These are phyloP conservation scores for Oldenlandia corymbosa DNA, from an alignment of 257 asterid species.

Conservation along the genomic window DNA sequence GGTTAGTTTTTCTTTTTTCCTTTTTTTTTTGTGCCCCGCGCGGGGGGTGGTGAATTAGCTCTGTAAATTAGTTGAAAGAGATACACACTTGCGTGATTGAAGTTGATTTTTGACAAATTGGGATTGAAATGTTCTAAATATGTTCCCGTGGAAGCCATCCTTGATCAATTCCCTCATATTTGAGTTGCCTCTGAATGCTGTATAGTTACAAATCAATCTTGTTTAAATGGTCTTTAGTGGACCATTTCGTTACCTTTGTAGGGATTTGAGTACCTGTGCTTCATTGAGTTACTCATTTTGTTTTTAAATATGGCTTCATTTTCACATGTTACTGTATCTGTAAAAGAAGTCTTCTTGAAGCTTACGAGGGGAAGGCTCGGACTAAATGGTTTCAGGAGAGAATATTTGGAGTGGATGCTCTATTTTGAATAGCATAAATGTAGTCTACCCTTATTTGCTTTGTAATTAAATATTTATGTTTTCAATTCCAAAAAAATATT, in stretches of 20 bases:
- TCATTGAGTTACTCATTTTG: background rate
- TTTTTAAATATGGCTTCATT: background rate
- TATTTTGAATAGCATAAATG: background rate
- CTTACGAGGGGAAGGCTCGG: background rate
- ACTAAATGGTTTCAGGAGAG: background rate
- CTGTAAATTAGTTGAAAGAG: background rate
- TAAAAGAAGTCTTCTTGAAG: background rate
- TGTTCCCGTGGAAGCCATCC: background rate
- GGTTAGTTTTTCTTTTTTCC: constrained; percentile 34
- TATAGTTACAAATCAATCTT: background rate
- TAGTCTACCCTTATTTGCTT: background rate
- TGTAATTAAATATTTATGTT: background rate
- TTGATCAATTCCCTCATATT: background rate
- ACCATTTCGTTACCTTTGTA: background rate
- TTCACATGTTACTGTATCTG: background rate
- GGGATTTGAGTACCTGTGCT: background rate
- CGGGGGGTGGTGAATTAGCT: background rate
- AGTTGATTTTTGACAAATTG: background rate
- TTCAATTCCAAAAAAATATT: too few species aligned
- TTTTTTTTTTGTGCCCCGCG: background rate
- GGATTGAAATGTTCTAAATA: background rate
- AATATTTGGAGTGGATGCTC: background rate
- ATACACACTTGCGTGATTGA: background rate
- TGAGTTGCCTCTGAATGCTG: background rate
- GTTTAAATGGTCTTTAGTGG: background rate